These are phyloP conservation scores for Filobasidium wieringae DNA, from an alignment of 768 basidiomycete genomes.

Conservation along the genomic window DNA sequence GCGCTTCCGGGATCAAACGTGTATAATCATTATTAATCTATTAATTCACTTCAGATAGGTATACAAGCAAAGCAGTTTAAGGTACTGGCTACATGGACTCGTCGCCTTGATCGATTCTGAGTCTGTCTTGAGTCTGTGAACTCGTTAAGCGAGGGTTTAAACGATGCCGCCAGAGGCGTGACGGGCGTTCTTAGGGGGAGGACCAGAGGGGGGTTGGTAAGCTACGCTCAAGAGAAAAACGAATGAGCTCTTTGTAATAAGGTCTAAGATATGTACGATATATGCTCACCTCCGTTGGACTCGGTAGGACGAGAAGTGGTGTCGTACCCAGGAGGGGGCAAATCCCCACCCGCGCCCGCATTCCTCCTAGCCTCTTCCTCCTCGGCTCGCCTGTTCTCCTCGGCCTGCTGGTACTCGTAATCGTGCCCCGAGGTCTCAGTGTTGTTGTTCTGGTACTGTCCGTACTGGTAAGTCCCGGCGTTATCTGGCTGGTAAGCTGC, in stretches of 20 bases:
- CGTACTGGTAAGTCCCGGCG: not conserved
- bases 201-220: slow-evolving; percentile 7
- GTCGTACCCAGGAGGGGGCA: slow-evolving; percentile 31
- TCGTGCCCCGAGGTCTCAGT: slow-evolving; percentile 24
- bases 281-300: not conserved
- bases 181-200: slow-evolving; percentile 1
- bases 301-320: slow-evolving; percentile 15
- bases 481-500: slow-evolving; percentile 26
- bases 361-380: slow-evolving; percentile 15
- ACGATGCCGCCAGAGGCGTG: slow-evolving; percentile 1
- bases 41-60: no score
- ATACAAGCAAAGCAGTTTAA: no score
- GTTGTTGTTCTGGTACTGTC: not conserved
- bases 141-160: not conserved
- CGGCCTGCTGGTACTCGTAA: slow-evolving; percentile 34
- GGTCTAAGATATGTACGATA: not conserved
- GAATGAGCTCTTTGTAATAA: not conserved
- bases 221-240: not conserved
- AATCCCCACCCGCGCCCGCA: slow-evolving; percentile 4
- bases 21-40: no score
- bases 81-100: no score
- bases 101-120: no score
- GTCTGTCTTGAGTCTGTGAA: no score
- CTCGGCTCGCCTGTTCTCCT: slow-evolving; percentile 29
- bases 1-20: no score